A percentile compares a stretch with the other conserved stretches of the same genome.
Evolutionary conservation across 352 stramenopile genomes (phyloP).

Genomic region (Globisporangium cederbergense): DNA sequence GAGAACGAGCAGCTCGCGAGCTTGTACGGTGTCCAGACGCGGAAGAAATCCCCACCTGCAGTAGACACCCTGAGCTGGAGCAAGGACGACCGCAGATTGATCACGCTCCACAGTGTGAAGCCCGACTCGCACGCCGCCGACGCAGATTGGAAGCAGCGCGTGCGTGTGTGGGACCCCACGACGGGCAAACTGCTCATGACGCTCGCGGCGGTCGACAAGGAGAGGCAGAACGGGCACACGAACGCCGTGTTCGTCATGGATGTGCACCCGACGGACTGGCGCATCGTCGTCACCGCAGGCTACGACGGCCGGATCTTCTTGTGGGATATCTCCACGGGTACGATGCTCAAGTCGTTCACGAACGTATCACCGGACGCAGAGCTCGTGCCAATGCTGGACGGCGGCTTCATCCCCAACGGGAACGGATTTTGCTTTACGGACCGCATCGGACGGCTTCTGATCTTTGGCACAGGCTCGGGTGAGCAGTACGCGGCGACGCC

Average conservation of each 20-base stretch:
- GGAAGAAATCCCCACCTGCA: constrained; percentile 38
- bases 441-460: constrained; percentile 68
- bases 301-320: constrained; percentile 82
- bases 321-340: constrained; percentile 77
- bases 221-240: constrained; percentile 64
- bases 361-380: constrained; percentile 60
- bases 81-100: constrained; percentile 49
- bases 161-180: constrained; percentile 62
- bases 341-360: constrained; percentile 57
- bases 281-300: constrained; percentile 74
- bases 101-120: constrained; percentile 73
- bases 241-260: constrained; percentile 80
- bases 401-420: constrained; percentile 62
- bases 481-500: constrained; percentile 55
- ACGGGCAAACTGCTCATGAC: constrained; percentile 58
- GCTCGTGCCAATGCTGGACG: constrained; percentile 69
- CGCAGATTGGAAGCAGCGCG: constrained; percentile 52
- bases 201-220: constrained; percentile 48
- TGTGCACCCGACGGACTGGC: constrained; percentile 68
- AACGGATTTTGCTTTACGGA: constrained; percentile 80
- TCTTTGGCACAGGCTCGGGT: constrained; percentile 77
- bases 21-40: constrained; percentile 42
- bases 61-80: constrained; percentile 72
- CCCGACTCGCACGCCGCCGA: constrained; percentile 41
- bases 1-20: constrained; percentile 41